Evolutionary conservation across 768 basidiomycete species (phyloP).

Genomic region (Lactarius hatsudake): DNA sequence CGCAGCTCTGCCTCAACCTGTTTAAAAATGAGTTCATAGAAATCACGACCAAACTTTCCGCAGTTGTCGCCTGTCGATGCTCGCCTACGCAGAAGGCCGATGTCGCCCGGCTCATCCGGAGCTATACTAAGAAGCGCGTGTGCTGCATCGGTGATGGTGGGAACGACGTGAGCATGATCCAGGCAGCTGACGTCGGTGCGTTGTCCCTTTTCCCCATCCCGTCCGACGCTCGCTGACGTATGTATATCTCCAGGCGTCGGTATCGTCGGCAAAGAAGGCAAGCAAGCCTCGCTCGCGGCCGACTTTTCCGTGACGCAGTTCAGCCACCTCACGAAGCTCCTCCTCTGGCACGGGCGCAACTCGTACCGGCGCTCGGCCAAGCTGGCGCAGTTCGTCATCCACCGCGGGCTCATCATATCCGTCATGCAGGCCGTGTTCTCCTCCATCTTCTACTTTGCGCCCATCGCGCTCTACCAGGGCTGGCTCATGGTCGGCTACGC

Average conservation of each 20-base stretch:
- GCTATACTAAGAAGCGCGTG: slow-evolving; percentile 89
- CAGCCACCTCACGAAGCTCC: slow-evolving; percentile 90
- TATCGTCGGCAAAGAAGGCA: slow-evolving; percentile 98
- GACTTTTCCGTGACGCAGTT: slow-evolving; percentile 99
- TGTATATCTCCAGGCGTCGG: slow-evolving; percentile 65
- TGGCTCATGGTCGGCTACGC: slow-evolving; percentile 98
- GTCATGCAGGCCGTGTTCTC: slow-evolving; percentile 98
- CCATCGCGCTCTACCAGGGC: slow-evolving; percentile 96
- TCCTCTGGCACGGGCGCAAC: slow-evolving; percentile 98
- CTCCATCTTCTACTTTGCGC: slow-evolving; percentile 89
- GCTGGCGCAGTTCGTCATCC: slow-evolving; percentile 97
- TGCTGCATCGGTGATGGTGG: slow-evolving; percentile 99
- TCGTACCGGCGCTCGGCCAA: slow-evolving; percentile 98
- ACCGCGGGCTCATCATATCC: slow-evolving; percentile 94
- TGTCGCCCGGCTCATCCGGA: slow-evolving; percentile 89
- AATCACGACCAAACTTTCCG: slow-evolving; percentile 92
- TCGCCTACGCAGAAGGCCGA: slow-evolving; percentile 99
- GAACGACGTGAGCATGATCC: slow-evolving; percentile 99
- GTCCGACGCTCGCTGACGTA: slow-evolving; percentile 28
- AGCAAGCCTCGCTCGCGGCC: slow-evolving; percentile 97
- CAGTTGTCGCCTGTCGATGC: slow-evolving; percentile 96
- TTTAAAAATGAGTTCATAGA: slow-evolving; percentile 96
- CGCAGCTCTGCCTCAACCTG: slow-evolving; percentile 81
- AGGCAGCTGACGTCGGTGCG: slow-evolving; percentile 96
- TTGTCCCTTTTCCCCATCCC: slow-evolving; percentile 27